phyloP scores from a whole-genome alignment of 2,329 filamentous ascomycete genomes.

The Canariomyces notabilis region DNA sequence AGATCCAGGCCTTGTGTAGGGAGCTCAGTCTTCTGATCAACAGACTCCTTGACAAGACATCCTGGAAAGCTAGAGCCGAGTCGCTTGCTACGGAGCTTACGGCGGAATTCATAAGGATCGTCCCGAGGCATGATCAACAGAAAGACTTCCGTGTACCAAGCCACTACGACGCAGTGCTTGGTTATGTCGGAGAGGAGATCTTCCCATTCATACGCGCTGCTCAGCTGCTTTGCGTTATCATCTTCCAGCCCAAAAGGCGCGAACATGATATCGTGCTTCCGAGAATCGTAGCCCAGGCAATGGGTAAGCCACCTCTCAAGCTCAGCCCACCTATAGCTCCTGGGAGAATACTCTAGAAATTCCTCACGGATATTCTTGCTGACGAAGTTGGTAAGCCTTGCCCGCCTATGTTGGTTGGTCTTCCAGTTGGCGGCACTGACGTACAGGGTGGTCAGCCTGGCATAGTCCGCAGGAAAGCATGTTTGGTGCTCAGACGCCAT shows the following conservation, averaged over 20 bases:
- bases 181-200: not conserved
- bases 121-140: not conserved
- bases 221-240: not conserved
- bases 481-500: not conserved
- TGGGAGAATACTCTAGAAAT: not conserved
- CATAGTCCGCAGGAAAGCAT: not conserved
- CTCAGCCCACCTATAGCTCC: not conserved
- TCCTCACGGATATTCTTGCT: not conserved
- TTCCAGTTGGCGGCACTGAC: constrained; percentile 5
- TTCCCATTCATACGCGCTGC: not conserved
- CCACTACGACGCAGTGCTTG: not conserved
- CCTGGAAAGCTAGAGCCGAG: no score
- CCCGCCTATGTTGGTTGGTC: constrained; percentile 4
- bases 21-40: no score
- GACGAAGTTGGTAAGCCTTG: not conserved
- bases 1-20: no score
- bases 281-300: not conserved
- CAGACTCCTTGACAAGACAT: no score
- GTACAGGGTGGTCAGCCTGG: not conserved
- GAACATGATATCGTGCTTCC: not conserved
- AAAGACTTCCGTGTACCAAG: not conserved
- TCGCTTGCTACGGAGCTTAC: no score
- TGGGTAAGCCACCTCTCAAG: not conserved
- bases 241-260: not conserved
- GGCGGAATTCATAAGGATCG: not conserved